Percentiles rank a stretch among this genome's conserved stretches.
These are phyloP conservation scores for Pythium pyrilobum DNA, from an alignment of 352 stramenopile species.

Conservation along the genomic window DNA sequence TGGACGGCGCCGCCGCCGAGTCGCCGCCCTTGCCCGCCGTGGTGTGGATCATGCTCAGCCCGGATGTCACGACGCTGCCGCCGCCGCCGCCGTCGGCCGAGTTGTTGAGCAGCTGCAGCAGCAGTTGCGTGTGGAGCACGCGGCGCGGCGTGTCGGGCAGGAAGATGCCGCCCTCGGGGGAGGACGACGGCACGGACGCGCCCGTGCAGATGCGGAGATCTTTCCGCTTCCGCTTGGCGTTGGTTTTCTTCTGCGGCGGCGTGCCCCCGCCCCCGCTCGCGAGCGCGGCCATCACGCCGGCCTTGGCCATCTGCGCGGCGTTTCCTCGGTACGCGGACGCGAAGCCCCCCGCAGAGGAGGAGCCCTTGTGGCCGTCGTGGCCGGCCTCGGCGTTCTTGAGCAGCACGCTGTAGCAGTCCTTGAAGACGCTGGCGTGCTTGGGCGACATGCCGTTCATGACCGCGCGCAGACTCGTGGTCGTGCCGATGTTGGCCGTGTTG, in stretches of 20 bases:
- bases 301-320: background rate
- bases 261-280: background rate
- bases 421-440: constrained; percentile 62
- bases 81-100: constrained; percentile 31
- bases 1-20: background rate
- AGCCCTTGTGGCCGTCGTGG: background rate
- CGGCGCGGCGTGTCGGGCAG: constrained; percentile 69
- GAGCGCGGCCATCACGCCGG: background rate
- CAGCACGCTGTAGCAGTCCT: constrained; percentile 71
- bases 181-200: background rate
- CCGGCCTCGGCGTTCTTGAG: constrained; percentile 49
- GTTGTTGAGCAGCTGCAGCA: constrained; percentile 69
- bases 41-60: no score
- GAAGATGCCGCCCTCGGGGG: constrained; percentile 59
- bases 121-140: constrained; percentile 71
- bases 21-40: background rate
- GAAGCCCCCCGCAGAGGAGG: no score
- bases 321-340: background rate
- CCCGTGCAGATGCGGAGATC: constrained; percentile 76
- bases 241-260: constrained; percentile 42
- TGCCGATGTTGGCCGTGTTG: constrained; percentile 29
- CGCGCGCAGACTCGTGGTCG: constrained; percentile 12
- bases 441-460: constrained; percentile 44
- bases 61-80: background rate
- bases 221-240: constrained; percentile 79